These are phyloP conservation scores for Microcyclosporella mali DNA, from an alignment of 2,329 filamentous ascomycete species.

Conservation along the genomic window DNA sequence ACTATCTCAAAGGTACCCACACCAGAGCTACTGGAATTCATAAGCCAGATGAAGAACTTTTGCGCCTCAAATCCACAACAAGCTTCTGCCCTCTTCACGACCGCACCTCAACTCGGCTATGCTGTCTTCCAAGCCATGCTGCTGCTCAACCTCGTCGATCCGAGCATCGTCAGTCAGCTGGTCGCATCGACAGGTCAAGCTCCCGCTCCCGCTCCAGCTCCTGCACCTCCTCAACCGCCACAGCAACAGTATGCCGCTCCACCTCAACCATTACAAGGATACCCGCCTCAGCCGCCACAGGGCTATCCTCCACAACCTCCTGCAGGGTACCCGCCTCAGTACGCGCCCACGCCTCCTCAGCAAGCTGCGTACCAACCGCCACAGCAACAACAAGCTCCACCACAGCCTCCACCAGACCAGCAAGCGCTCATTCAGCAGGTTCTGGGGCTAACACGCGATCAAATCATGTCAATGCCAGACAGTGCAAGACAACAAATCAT, in stretches of 20 bases:
- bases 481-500: slow-evolving; percentile 73
- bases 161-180: slow-evolving; percentile 72
- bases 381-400: slow-evolving; percentile 38
- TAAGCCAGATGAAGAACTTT: slow-evolving; percentile 88
- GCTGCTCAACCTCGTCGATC: slow-evolving; percentile 86
- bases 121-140: slow-evolving; percentile 92
- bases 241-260: slow-evolving; percentile 26
- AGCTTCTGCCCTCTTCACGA: slow-evolving; percentile 76
- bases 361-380: slow-evolving; percentile 32
- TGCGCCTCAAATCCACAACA: slow-evolving; percentile 75
- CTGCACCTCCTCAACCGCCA: slow-evolving; percentile 17
- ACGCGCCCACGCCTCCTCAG: slow-evolving; percentile 40
- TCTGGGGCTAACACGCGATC: slow-evolving; percentile 69
- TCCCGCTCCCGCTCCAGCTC: slow-evolving; percentile 24
- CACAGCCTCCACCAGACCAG: slow-evolving; percentile 48
- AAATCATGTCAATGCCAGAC: slow-evolving; percentile 63
- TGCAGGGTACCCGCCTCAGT: slow-evolving; percentile 34
- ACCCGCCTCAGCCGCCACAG: slow-evolving; percentile 24
- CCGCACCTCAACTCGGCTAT: slow-evolving; percentile 88
- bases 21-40: slow-evolving; percentile 83
- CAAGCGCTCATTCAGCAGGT: slow-evolving; percentile 75
- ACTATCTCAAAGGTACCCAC: slow-evolving; percentile 82
- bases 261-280: slow-evolving; percentile 21
- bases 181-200: slow-evolving; percentile 43
- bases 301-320: slow-evolving; percentile 14